phyloP scores from a whole-genome alignment of 306 rosid genomes.

The Cucurbita maxima region DNA sequence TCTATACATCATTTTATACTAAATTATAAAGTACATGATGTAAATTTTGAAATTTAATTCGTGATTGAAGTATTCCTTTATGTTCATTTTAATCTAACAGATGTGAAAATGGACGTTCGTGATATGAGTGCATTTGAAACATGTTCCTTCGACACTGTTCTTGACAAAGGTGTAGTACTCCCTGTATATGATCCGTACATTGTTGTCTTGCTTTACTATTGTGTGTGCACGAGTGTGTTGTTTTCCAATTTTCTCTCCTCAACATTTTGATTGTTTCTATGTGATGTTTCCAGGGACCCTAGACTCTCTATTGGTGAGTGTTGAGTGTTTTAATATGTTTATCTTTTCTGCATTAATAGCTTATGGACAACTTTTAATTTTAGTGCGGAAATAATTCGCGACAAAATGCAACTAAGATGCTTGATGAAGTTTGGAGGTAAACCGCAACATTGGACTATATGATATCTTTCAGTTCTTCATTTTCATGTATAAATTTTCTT shows the following conservation, averaged over 20 bases:
- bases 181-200: neutral
- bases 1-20: neutral
- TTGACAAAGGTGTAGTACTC: slow-evolving; percentile 54
- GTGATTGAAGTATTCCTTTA: neutral
- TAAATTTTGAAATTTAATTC: neutral
- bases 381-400: slow-evolving; percentile 70
- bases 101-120: slow-evolving; percentile 67
- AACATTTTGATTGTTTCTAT: neutral
- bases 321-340: slow-evolving; percentile 10
- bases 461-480: slow-evolving; percentile 5
- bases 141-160: slow-evolving; percentile 42
- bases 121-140: slow-evolving; percentile 55
- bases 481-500: slow-evolving; percentile 23
- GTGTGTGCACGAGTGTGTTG: neutral
- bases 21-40: neutral
- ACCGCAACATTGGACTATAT: slow-evolving; percentile 20
- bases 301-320: slow-evolving; percentile 73
- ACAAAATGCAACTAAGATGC: slow-evolving; percentile 59
- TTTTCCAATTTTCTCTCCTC: neutral
- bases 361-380: slow-evolving; percentile 17
- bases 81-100: slow-evolving; percentile 26
- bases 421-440: slow-evolving; percentile 81
- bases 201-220: neutral
- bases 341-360: slow-evolving; percentile 1
- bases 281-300: slow-evolving; percentile 54